Percentiles rank a stretch among this genome's conserved stretches.
phyloP scores from a whole-genome alignment of 139 green algal genomes.

The Haematococcus lacustris region DNA sequence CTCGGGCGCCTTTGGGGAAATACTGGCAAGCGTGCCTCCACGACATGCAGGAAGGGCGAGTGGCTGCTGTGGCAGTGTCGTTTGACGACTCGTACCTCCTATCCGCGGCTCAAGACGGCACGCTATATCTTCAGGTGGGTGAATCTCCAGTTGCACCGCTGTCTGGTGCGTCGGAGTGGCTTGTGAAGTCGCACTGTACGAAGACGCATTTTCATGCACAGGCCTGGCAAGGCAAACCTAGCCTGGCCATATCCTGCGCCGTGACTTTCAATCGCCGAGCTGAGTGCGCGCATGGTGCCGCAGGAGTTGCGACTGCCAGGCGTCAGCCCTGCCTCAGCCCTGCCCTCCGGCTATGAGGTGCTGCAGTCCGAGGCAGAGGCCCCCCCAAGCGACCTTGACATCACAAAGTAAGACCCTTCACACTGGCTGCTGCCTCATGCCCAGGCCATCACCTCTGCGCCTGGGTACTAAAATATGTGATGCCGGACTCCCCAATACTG shows the following conservation, averaged over 20 bases:
- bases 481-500: too few species aligned
- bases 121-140: slow-evolving; percentile 28
- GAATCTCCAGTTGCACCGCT: too few species aligned
- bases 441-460: too few species aligned
- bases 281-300: neutral
- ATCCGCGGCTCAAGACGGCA: slow-evolving; percentile 40
- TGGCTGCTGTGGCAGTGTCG: slow-evolving; percentile 42
- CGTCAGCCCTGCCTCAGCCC: neutral
- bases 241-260: too few species aligned
- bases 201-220: too few species aligned
- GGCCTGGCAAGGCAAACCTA: too few species aligned
- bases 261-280: neutral
- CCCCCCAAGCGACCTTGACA: slow-evolving; percentile 12
- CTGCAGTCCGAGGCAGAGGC: slow-evolving; percentile 4
- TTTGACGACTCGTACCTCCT: slow-evolving; percentile 61
- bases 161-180: too few species aligned
- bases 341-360: slow-evolving; percentile 5
- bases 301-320: slow-evolving; percentile 6
- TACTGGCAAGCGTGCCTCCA: slow-evolving; percentile 45
- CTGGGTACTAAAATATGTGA: too few species aligned
- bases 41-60: slow-evolving; percentile 37
- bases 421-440: too few species aligned
- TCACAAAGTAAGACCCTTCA: slow-evolving; percentile 12
- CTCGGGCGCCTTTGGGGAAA: neutral
- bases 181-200: too few species aligned